These are phyloP conservation scores for Triticum timopheevii DNA, from an alignment of 176 grass and related monocot species.

Conservation along the genomic window DNA sequence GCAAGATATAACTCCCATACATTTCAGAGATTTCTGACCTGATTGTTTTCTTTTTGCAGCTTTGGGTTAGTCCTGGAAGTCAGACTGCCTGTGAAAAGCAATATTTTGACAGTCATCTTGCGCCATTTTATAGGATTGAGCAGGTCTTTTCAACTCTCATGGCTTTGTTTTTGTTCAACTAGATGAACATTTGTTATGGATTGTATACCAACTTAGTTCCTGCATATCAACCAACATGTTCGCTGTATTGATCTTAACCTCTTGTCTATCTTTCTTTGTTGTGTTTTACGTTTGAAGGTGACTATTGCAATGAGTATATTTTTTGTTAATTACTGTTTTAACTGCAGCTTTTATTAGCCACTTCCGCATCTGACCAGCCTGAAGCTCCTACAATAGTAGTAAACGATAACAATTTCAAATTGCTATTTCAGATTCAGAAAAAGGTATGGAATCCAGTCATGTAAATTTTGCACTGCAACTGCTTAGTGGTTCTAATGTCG, in stretches of 20 bases:
- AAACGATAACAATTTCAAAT: constrained; percentile 75
- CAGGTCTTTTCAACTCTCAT: constrained; percentile 46
- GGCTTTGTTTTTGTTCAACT: constrained; percentile 9
- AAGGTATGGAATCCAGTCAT: constrained; percentile 54
- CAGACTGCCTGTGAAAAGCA: constrained; percentile 69
- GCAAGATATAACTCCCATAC: neutral
- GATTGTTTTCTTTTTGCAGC: constrained; percentile 49
- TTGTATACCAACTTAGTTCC: constrained; percentile 6
- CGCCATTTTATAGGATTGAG: constrained; percentile 98
- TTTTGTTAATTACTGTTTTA: constrained; percentile 1
- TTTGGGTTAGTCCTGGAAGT: constrained; percentile 90
- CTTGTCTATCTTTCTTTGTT: constrained; percentile 26
- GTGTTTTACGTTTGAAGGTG: constrained; percentile 27
- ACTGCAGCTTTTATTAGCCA: constrained; percentile 76
- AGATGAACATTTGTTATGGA: neutral
- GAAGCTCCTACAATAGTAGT: constrained; percentile 43
- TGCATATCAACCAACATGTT: neutral
- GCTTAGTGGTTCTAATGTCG: no score
- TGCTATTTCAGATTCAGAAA: constrained; percentile 86
- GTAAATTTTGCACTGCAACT: neutral
- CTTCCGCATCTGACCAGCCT: constrained; percentile 38
- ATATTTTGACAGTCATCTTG: constrained; percentile 88
- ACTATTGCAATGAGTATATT: neutral
- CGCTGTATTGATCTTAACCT: neutral
- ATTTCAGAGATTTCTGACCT: neutral